Evolutionary conservation across 2,329 filamentous ascomycete genomes (phyloP).

Genomic region (Hymenoscyphus fructigenus): DNA sequence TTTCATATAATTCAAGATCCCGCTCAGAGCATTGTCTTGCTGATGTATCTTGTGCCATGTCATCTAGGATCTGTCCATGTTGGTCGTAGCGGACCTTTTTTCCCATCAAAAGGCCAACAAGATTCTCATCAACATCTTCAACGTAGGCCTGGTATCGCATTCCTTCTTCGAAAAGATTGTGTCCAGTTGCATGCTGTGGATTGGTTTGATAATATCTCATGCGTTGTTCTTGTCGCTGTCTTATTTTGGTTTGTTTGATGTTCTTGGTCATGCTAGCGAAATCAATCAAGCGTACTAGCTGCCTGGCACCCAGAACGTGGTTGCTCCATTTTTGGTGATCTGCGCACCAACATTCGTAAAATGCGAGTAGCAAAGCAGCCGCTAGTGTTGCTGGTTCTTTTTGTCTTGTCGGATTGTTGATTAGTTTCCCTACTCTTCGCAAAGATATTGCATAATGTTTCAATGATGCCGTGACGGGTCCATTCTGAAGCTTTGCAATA

Average conservation of each 20-base stretch:
- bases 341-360: slow-evolving; percentile 91
- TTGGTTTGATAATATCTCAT: slow-evolving; percentile 28
- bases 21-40: slow-evolving; percentile 35
- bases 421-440: slow-evolving; percentile 72
- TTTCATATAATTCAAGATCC: slow-evolving; percentile 79
- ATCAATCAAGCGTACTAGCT: slow-evolving; percentile 80
- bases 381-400: slow-evolving; percentile 81
- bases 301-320: slow-evolving; percentile 80
- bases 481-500: slow-evolving; percentile 76
- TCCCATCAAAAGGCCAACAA: slow-evolving; percentile 59
- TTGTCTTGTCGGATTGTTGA: slow-evolving; percentile 67
- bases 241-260: slow-evolving; percentile 60
- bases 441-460: slow-evolving; percentile 91
- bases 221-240: slow-evolving; percentile 33
- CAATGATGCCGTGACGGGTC: slow-evolving; percentile 74
- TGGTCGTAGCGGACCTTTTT: slow-evolving; percentile 57
- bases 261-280: slow-evolving; percentile 70
- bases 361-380: slow-evolving; percentile 80
- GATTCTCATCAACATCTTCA: slow-evolving; percentile 52
- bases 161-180: slow-evolving; percentile 20
- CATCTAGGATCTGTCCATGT: slow-evolving; percentile 47
- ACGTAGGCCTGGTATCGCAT: slow-evolving; percentile 30
- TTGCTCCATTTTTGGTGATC: slow-evolving; percentile 96
- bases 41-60: slow-evolving; percentile 15
- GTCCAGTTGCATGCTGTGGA: slow-evolving; percentile 12